These are phyloP conservation scores for Mycena maculata DNA, from an alignment of 768 basidiomycete species.

Conservation along the genomic window DNA sequence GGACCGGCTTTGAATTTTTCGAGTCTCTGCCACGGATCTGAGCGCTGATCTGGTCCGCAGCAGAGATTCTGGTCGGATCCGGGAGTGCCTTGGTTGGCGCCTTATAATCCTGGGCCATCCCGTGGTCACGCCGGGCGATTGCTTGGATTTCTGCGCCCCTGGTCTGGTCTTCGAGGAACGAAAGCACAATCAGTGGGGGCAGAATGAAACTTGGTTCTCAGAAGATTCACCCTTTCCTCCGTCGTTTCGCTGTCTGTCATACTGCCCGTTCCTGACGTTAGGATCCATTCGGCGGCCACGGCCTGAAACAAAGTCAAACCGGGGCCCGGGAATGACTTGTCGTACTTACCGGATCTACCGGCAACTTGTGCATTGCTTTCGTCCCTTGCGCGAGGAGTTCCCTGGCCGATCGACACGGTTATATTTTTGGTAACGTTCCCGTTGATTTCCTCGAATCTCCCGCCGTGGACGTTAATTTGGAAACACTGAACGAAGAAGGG, in stretches of 20 bases:
- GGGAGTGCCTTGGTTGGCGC: background rate
- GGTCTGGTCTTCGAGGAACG: background rate
- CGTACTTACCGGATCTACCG: background rate
- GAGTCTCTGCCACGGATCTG: background rate
- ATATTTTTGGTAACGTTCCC: background rate
- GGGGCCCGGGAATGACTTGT: too few relatives aligned
- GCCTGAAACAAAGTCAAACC: background rate
- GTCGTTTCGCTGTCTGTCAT: background rate
- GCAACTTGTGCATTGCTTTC: background rate
- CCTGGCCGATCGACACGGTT: background rate
- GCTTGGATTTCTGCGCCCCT: background rate
- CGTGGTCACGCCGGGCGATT: background rate
- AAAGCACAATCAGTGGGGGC: background rate
- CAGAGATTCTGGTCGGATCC: too few relatives aligned
- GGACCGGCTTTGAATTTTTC: too few relatives aligned
- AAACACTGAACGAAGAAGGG: background rate
- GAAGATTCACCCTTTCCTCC: background rate
- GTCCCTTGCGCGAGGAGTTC: background rate
- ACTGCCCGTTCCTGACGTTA: background rate
- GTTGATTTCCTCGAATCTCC: slow-evolving; percentile 2
- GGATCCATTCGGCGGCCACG: background rate
- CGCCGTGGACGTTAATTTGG: background rate
- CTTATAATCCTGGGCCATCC: background rate
- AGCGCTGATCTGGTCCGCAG: background rate
- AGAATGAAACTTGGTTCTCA: background rate